Base-by-base conservation (phyloP, 257 asterid species). In the Phtheirospermum japonicum region DNA sequence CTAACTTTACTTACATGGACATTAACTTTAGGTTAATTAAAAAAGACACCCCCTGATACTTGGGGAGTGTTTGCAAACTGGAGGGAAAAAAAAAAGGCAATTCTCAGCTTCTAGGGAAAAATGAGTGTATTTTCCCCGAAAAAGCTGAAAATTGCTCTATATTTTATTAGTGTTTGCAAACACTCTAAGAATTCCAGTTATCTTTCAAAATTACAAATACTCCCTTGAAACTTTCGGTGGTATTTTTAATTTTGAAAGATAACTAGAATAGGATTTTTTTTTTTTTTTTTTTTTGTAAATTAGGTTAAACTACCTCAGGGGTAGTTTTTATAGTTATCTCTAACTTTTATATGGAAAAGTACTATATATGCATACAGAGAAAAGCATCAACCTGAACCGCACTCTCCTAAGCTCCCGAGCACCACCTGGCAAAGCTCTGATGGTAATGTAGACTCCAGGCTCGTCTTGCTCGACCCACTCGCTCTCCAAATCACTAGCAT, bases 401-500 rank as follows among this genome's bases (percentile, higher is more conserved):
- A 93, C 99, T 61, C 99, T 77, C 73, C 91, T 82, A 58, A 93
- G 99, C 85, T 93, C 99, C 23, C 96, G 86, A 45, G 73, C 80
- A 26, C 99, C 99, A 59, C 82, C 80, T 46, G 96, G 94, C 82
- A 82, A 66, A 13, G 87, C 82, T 64, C 96, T 79, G 58, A 93
- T 72, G 16, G 99, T 85, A 46, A 93, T 86, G 81, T 93, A 93
- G 65, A 93, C 99, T 69, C 99, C 99, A 52, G 97, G 91, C 71
- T 86, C 97, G 10, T 93, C 99, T 74, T 93, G 89, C 74, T 93
- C 99, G 33, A 93, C 95, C 99, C 99, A 93, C 68, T 93, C 97
- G 3, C 81, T 83, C 57, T 89, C 99, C 69, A 86, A 61, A 68
- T 91, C 96, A 68, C 96, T 84, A 16, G 96, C 96, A 78, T 88